Evolutionary conservation across 1,139 yeast species (phyloP), one percentile per base, ranked within the genome.

Genomic region (Magnusiomyces paraingens): DNA sequence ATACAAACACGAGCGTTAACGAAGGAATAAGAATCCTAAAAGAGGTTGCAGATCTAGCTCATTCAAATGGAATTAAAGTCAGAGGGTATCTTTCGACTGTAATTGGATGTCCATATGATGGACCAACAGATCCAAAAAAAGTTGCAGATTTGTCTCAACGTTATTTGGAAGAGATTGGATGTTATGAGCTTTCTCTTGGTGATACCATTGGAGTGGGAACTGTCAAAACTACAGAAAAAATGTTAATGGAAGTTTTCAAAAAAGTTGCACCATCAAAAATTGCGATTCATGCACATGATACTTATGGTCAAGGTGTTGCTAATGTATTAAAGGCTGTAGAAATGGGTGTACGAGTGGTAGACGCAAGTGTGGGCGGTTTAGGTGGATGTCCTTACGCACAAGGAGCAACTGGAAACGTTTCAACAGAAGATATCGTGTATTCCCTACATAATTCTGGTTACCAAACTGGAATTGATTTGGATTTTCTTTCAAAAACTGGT

Each of bases 321-420:
- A 69, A 69, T 53, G 70, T 66, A 12, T 50, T 68, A 42, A 57
- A 60, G 51, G 70, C 73, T 0, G 65, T 69, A 15, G 66, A 65
- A 15, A 60, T 66, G 66, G 73, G 73, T 2, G 54, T 69, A 32
- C 56, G 70, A 21, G 63, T 62, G 4, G 68, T 69, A 10, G 73
- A 69, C 55, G 56, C 67, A 38, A 64, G 68, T 22, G 70, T 68
- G 0, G 71, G 64, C 14, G 72, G 72, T 1, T 66, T 69, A 1
- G 73, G 73, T 20, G 73, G 73, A n/a, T 69, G 73, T 52, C 73
- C 73, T 2, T 69, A 66, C 52, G 71, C 73, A 29, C 68, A 66
- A 53, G 72, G 73, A 2, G 72, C 73, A 5, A 65, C 70, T 18
- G 73, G 73, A 18, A 69, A 69, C 51, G 70, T 69, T 2, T 62